These are phyloP conservation scores for Aureobasidium sp. DNA, from an alignment of 2,329 filamentous ascomycete genomes.

Conservation along the genomic window DNA sequence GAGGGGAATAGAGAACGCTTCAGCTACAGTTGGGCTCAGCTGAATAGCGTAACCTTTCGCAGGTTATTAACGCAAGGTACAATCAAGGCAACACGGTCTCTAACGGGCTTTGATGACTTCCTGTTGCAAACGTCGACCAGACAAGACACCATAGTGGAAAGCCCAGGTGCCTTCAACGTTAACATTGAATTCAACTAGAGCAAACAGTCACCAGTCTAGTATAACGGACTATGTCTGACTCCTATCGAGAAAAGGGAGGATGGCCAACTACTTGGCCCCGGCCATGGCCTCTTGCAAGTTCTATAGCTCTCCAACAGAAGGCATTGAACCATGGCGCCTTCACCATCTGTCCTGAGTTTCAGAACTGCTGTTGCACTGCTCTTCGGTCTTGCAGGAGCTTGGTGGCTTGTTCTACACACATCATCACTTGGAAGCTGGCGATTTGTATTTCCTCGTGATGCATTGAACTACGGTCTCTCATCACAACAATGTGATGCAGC, in stretches of 20 bases:
- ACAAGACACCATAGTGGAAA: neutral
- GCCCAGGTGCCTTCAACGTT: neutral
- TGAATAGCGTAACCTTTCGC: too few relatives aligned
- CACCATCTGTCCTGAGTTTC: neutral
- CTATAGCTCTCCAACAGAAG: neutral
- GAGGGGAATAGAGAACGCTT: too few relatives aligned
- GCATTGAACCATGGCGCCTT: neutral
- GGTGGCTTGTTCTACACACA: neutral
- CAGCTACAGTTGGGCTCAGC: too few relatives aligned
- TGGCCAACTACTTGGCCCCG: neutral
- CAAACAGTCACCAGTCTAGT: neutral
- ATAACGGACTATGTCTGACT: neutral
- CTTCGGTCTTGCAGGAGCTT: neutral
- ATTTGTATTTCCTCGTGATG: constrained; percentile 28
- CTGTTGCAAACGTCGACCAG: neutral
- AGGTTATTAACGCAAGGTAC: too few relatives aligned
- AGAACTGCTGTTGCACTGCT: neutral
- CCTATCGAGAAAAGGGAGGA: neutral
- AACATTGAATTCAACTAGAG: neutral
- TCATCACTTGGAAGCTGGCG: constrained; percentile 12
- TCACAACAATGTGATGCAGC: constrained; percentile 33
- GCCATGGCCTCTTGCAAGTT: neutral
- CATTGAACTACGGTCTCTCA: constrained; percentile 32
- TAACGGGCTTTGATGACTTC: neutral
- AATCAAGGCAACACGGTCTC: too few relatives aligned